Evolutionary conservation across 2,329 filamentous ascomycete species (phyloP).

Genomic region (Epicoccum sorghinum): DNA sequence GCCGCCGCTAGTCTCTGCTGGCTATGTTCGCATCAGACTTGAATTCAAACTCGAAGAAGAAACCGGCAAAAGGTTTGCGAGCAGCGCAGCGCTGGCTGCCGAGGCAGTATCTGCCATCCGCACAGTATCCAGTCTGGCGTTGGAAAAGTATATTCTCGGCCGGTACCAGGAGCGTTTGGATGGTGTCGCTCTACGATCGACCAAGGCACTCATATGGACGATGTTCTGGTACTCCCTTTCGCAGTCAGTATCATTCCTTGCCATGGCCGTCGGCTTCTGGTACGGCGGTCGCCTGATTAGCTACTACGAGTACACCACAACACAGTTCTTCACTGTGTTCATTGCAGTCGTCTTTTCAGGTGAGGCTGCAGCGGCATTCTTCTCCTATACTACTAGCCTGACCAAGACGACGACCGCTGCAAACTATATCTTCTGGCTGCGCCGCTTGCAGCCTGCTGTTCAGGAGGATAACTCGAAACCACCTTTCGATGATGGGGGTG

Average conservation of each 20-base stretch:
- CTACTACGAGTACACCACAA: conserved; percentile 64
- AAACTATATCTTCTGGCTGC: conserved; percentile 55
- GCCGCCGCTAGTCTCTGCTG: conserved; percentile 58
- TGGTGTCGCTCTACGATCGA: conserved; percentile 62
- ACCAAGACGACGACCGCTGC: conserved; percentile 92
- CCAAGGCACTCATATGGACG: conserved; percentile 68
- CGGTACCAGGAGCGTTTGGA: conserved; percentile 70
- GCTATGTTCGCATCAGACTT: conserved; percentile 86
- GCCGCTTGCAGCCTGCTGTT: conserved; percentile 46
- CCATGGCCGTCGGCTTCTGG: conserved; percentile 46
- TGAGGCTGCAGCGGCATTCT: conserved; percentile 81
- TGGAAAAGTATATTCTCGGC: conserved; percentile 78
- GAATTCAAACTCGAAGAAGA: conserved; percentile 74
- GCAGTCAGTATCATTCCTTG: conserved; percentile 70
- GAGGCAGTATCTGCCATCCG: conserved; percentile 94
- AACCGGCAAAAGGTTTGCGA: conserved; percentile 69
- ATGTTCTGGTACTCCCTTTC: conserved; percentile 83
- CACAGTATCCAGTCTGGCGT: conserved; percentile 88
- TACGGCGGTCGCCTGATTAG: conserved; percentile 47
- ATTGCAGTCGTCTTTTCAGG: conserved; percentile 52
- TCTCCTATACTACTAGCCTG: conserved; percentile 94
- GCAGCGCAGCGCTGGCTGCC: conserved; percentile 78
- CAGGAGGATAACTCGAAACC: conserved; percentile 43
- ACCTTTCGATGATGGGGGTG: conserved; percentile 40
- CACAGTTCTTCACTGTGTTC: conserved; percentile 93